Evolutionary conservation across 1,139 yeast species (phyloP).

Genomic region (Yamadazyma diddensiae): DNA sequence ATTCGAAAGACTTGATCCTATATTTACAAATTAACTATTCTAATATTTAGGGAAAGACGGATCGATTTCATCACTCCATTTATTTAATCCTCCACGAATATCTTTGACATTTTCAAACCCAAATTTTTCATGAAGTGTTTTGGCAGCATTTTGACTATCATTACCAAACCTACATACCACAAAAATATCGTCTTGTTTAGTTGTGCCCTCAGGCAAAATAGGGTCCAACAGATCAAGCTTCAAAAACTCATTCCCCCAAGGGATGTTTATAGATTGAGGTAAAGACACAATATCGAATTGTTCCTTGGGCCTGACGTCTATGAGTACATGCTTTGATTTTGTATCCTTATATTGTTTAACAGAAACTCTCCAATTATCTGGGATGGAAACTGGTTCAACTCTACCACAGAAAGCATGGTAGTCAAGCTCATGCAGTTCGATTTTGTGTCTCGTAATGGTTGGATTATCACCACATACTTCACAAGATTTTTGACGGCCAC

Average conservation of each 20-base stretch:
- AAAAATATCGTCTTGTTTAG: conserved; percentile 24
- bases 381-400: conserved; percentile 41
- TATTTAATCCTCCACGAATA: conserved; percentile 71
- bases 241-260: conserved; percentile 49
- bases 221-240: conserved; percentile 27
- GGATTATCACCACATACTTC: conserved; percentile 59
- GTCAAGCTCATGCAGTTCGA: conserved; percentile 50
- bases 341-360: conserved; percentile 38
- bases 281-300: conserved; percentile 70
- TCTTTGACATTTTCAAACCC: conserved; percentile 57
- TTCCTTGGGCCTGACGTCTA: conserved; percentile 82
- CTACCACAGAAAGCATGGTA: conserved; percentile 77
- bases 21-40: conserved; percentile 2
- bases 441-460: conserved; percentile 41
- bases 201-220: conserved; percentile 19
- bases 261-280: conserved; percentile 60
- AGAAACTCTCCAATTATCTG: conserved; percentile 41
- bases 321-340: conserved; percentile 24
- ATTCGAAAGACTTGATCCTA: conserved; percentile 52
- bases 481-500: conserved; percentile 63
- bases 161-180: conserved; percentile 87
- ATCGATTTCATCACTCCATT: conserved; percentile 68
- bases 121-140: conserved; percentile 47
- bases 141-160: conserved; percentile 81
- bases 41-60: conserved; percentile 64